Evolutionary conservation across 164 flowering plant species (phyloP).

Genomic region (Buxus sempervirens): DNA sequence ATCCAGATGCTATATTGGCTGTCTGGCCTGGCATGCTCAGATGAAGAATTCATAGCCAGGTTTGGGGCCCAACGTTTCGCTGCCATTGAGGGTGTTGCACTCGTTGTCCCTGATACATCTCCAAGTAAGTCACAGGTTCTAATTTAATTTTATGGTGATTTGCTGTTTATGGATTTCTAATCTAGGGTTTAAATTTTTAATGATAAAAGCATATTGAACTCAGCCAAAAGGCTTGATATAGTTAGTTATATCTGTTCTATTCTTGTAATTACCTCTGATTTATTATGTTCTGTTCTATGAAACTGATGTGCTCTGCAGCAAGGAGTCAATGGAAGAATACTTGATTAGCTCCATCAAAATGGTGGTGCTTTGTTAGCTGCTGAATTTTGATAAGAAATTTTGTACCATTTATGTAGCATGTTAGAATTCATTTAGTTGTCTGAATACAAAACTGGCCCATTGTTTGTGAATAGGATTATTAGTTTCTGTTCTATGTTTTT

Average conservation of each 20-base stretch:
- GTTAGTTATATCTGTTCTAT: not conserved
- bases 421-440: too few relatives aligned
- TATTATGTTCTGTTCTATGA: too few relatives aligned
- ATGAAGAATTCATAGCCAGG: slow-evolving; percentile 85
- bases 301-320: not conserved
- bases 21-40: slow-evolving; percentile 94
- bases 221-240: too few relatives aligned
- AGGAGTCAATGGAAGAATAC: too few relatives aligned
- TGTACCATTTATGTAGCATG: too few relatives aligned
- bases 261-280: not conserved
- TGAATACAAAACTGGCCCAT: too few relatives aligned
- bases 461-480: too few relatives aligned
- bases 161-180: not conserved
- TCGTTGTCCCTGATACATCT: slow-evolving; percentile 90
- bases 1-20: slow-evolving; percentile 92
- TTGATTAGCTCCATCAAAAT: too few relatives aligned
- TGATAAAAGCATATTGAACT: too few relatives aligned
- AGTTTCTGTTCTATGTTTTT: too few relatives aligned
- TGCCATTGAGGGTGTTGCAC: slow-evolving; percentile 70
- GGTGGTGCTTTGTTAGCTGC: not conserved
- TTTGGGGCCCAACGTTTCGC: slow-evolving; percentile 95
- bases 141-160: too few relatives aligned
- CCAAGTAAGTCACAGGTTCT: slow-evolving; percentile 55
- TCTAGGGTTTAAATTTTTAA: not conserved
- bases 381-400: too few relatives aligned